Base-by-base conservation (phyloP, 331 rosid genomes). In the Rosa hybrid region DNA sequence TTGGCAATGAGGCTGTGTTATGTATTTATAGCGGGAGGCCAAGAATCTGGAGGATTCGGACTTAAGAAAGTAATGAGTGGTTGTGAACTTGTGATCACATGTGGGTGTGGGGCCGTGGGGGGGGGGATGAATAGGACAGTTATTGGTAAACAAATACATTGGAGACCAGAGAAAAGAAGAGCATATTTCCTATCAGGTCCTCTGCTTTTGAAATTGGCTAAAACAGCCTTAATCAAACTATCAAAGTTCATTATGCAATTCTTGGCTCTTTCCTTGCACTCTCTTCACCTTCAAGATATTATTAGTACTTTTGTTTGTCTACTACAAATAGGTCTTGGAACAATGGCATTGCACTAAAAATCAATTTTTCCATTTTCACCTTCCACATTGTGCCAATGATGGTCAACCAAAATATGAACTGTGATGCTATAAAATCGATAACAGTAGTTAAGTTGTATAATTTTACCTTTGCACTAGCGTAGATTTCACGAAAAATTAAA, bases 21-120 rank as follows among this genome's bases (percentile, higher is more conserved):
- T 83, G 34, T 76, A 78, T 90, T 62, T 89, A 86, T 84, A 84
- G 79, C 54, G 10, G 63, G 63, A 76, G 46, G 44, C 8, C 76
- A 46, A 74, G 90, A 82, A 90, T 90, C 93, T 48, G 90, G 84
- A 82, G 59, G 82, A 70, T 86, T 83, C 84, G 81, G n/a, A 74
- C 27, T 1, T 59, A 80, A 42, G 59, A 49, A 57, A 83, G 68
- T 39, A 62, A 67, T 78, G 73, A 49, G 39, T 74, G 85, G 91
- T 78, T 42, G 64, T 72, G 57, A 78, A 78, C 69, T 78, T 42
- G 64, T 72, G 57, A 78, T 80, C 69, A 87, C 59, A 72, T 78
- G 79, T 54, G 23, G 23, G 53, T 25, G 59, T 34, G 4, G 62
- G 17, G 30, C 13, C 18, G 23, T 8, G 54, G 7, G 59, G 20